phyloP scores from a whole-genome alignment of 164 flowering plant species.

The Kalanchoe fedtschenkoi region DNA sequence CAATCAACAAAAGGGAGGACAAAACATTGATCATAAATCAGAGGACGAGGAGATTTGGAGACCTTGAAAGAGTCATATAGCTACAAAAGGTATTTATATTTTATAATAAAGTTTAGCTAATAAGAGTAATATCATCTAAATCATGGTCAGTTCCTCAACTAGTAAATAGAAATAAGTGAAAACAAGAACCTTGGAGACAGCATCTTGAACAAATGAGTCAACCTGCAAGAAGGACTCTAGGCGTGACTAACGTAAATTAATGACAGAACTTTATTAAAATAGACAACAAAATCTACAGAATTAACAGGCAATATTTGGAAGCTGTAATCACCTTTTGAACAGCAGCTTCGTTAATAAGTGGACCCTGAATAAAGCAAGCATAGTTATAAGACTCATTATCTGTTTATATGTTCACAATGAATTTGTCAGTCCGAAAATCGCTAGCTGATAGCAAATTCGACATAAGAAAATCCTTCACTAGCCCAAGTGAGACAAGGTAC shows the following conservation, averaged over 20 bases:
- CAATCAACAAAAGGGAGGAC: not conserved
- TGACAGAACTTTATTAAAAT: not conserved
- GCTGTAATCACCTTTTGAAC: slow-evolving; percentile 49
- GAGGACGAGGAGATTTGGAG: not conserved
- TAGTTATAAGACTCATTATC: not conserved
- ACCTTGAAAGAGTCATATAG: not conserved
- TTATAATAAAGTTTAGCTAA: not conserved
- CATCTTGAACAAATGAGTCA: slow-evolving; percentile 73
- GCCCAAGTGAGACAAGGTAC: not conserved
- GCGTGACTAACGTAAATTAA: not conserved
- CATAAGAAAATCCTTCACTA: not conserved
- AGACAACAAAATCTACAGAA: not conserved
- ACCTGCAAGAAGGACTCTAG: slow-evolving; percentile 38
- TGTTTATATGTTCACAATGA: not conserved
- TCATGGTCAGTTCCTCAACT: too few species aligned
- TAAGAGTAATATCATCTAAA: not conserved
- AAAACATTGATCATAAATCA: not conserved
- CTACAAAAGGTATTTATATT: not conserved
- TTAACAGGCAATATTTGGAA: not conserved
- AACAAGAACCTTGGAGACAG: slow-evolving; percentile 64
- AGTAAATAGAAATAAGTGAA: not conserved
- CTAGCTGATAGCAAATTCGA: not conserved
- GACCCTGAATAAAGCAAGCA: slow-evolving; percentile 52
- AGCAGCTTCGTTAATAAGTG: slow-evolving; percentile 89
- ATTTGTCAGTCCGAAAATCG: not conserved